Base-by-base conservation (phyloP, 83 land plant species). In the Picea abies region DNA sequence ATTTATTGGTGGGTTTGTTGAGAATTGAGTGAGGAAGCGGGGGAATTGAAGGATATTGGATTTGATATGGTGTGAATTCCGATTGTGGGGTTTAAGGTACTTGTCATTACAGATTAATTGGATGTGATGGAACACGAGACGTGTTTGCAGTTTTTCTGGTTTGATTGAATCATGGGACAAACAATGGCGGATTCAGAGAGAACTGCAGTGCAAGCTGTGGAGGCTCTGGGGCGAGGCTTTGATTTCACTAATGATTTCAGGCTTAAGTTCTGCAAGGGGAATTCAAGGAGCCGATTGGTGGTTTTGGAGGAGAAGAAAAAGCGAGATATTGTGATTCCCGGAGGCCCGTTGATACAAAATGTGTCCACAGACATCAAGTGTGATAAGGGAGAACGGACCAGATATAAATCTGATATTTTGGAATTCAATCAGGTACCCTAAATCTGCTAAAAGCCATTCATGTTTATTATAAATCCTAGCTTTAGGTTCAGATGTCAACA, bases 301-400 rank as follows among this genome's bases (percentile, higher is more conserved):
- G 90, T 91, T 80, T 81, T 93, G 49, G 96, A 89, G 60, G 88
- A 87, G 58, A 84, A 49, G 26, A 47, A 73, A 8, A 76, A 32
- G 23, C 90, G 79, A 17, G 90, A 91, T 60, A 61, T 93, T 80
- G 87, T 87, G 52, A 70, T 94, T 41, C 96, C 95, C 12, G 94
- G 91, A 44, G 91, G 96, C 26, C 84, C 92, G 20, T 39, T 83
- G 4, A 83, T 95, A 11, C 83, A 90, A 2, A 84, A 86, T 84
- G 96, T 93, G 15, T 84, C 97, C 22, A 84, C 84, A 60, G 93
- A 89, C 4, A 93, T 95, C 47, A 90, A 89, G 73, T 91, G 94
- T 78, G 97, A 93, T 37, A 95, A 95, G 80, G 97, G 97, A 56
- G 97, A 95, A 69, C 84, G 92, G 65, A 93, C 83, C 58, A 86